Conservation (phyloP, 2,329 filamentous ascomycete species). For the Penicillium sp. region DNA sequence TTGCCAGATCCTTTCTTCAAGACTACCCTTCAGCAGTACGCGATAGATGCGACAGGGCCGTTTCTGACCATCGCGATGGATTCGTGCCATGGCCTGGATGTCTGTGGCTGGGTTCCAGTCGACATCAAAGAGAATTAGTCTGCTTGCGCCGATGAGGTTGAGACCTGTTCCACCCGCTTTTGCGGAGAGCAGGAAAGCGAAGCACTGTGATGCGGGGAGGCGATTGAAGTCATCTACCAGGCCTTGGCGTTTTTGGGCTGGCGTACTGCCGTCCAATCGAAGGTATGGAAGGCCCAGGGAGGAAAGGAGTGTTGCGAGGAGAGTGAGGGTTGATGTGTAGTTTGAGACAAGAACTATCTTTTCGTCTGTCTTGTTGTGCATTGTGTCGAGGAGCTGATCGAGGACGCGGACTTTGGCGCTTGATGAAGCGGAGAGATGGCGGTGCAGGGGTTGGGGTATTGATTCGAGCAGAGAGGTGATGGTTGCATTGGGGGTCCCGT, state of each 20-base stretch:
- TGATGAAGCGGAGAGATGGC: conserved; percentile 56
- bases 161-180: conserved; percentile 71
- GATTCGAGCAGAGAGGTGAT: conserved; percentile 52
- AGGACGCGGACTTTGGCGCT: conserved; percentile 69
- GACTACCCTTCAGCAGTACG: conserved; percentile 66
- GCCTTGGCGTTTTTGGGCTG: conserved; percentile 64
- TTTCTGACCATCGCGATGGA: conserved; percentile 73
- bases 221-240: conserved; percentile 72
- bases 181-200: conserved; percentile 72
- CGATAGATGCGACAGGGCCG: conserved; percentile 69
- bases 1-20: conserved; percentile 77
- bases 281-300: conserved; percentile 63
- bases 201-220: conserved; percentile 56
- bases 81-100: conserved; percentile 73
- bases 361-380: conserved; percentile 64
- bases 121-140: conserved; percentile 71
- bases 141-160: conserved; percentile 70
- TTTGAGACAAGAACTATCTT: conserved; percentile 77
- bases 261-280: conserved; percentile 70
- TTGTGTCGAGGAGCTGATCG: conserved; percentile 63
- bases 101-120: conserved; percentile 78
- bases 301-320: conserved; percentile 63
- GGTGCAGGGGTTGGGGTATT: conserved; percentile 58
- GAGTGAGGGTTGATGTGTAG: conserved; percentile 71
- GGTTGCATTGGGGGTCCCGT: conserved; percentile 51